A percentile compares a stretch with the other conserved stretches of the same genome.
Conservation (phyloP, 1,284 basidiomycete species). For the Marasmius oreades region DNA sequence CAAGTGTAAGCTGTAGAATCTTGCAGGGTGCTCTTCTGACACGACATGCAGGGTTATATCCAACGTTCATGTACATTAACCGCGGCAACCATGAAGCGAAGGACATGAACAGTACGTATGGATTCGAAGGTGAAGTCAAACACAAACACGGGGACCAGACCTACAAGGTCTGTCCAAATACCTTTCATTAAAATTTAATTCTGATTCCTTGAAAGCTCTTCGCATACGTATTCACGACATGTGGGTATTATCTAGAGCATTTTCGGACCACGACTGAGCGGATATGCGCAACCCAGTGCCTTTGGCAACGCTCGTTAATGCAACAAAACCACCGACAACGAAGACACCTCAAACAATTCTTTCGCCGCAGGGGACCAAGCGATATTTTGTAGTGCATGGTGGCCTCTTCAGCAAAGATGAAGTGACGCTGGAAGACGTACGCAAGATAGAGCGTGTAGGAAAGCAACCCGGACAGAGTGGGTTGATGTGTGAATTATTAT, state of each 20-base stretch:
- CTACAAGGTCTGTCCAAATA: constrained; percentile 57
- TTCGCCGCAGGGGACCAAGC: constrained; percentile 79
- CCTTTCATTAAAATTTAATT: constrained; percentile 1
- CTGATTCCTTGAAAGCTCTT: constrained; percentile 61
- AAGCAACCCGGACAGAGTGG: constrained; percentile 94
- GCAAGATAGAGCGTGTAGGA: constrained; percentile 83
- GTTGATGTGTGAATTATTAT: constrained; percentile 86
- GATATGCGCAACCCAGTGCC: constrained; percentile 57
- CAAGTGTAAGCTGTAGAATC: constrained; percentile 67
- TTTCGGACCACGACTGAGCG: background rate
- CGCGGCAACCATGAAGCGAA: constrained; percentile 97
- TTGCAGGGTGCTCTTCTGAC: constrained; percentile 9
- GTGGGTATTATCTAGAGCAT: constrained; percentile 45
- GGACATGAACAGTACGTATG: constrained; percentile 87
- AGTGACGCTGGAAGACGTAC: constrained; percentile 90
- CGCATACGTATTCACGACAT: constrained; percentile 85
- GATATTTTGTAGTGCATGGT: constrained; percentile 96
- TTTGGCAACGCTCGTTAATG: constrained; percentile 81
- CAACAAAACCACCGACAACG: constrained; percentile 58
- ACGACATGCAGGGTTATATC: constrained; percentile 72
- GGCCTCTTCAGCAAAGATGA: constrained; percentile 95
- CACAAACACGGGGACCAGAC: constrained; percentile 93
- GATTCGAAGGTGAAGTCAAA: constrained; percentile 96
- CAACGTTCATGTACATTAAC: constrained; percentile 84
- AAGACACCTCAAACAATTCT: constrained; percentile 58